A percentile compares a stretch with the other conserved stretches of the same genome.
Conservation (phyloP, 2,329 filamentous ascomycete genomes). For the Arthrobotrys iridis region DNA sequence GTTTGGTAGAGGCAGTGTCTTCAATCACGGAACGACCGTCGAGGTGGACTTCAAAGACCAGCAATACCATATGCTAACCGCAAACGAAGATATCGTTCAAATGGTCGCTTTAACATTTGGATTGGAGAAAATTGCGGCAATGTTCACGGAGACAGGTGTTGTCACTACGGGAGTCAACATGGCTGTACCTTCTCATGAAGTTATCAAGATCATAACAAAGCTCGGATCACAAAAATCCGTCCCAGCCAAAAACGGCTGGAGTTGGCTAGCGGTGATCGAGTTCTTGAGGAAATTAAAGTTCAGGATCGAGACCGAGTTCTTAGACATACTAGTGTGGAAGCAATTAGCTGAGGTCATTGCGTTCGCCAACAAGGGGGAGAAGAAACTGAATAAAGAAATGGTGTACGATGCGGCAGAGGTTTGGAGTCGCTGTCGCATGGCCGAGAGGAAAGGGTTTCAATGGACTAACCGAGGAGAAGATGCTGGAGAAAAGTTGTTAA, state of each 20-base stretch:
- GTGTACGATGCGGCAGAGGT: conserved; percentile 32
- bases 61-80: conserved; percentile 15
- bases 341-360: conserved; percentile 24
- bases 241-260: conserved; percentile 27
- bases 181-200: conserved; percentile 21
- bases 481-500: conserved; percentile 7
- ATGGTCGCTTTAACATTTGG: conserved; percentile 45
- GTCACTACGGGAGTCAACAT: conserved; percentile 31
- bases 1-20: conserved; percentile 36
- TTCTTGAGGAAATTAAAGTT: conserved; percentile 28
- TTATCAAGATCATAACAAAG: conserved; percentile 7
- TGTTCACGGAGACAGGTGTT: conserved; percentile 40
- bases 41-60: conserved; percentile 27
- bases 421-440: not conserved
- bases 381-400: conserved; percentile 18
- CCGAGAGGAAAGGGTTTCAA: conserved; percentile 23
- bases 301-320: conserved; percentile 33
- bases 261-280: conserved; percentile 36
- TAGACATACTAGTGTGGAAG: conserved; percentile 30
- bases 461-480: conserved; percentile 11
- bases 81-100: conserved; percentile 30
- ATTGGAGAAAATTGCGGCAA: conserved; percentile 29
- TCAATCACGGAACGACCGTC: conserved; percentile 30
- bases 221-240: not conserved
- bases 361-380: conserved; percentile 27